phyloP scores from a whole-genome alignment of 345 rosid genomes.

The Brassica carinata region DNA sequence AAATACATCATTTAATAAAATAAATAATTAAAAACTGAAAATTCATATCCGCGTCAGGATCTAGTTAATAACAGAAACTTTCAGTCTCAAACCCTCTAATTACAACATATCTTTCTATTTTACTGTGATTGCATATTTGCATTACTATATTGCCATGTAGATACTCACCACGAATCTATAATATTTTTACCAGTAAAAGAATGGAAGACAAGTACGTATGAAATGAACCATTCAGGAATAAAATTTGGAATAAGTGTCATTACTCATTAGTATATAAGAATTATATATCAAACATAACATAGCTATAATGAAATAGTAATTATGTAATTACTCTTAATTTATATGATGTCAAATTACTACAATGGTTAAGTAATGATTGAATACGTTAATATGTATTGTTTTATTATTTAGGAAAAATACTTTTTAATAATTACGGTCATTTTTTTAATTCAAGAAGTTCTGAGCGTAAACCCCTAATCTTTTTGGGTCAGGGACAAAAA shows the following conservation, averaged over 20 bases:
- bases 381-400: not conserved
- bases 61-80: no score
- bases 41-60: no score
- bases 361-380: not conserved
- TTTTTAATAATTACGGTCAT: no score
- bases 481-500: no score
- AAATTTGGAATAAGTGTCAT: not conserved
- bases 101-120: not conserved
- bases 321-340: not conserved
- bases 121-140: not conserved
- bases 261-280: not conserved
- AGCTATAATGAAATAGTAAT: not conserved
- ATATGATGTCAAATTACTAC: not conserved
- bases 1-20: no score
- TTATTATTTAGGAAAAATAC: no score
- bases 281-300: not conserved
- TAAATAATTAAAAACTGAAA: no score
- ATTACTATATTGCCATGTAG: not conserved
- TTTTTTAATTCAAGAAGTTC: no score
- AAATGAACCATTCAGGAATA: not conserved
- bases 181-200: not conserved
- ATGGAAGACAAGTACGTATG: not conserved
- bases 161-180: constrained; percentile 6
- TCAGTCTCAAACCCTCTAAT: no score
- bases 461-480: no score